phyloP scores from a whole-genome alignment of 116 monocot genomes.

The Papilionanthe hybrid region DNA sequence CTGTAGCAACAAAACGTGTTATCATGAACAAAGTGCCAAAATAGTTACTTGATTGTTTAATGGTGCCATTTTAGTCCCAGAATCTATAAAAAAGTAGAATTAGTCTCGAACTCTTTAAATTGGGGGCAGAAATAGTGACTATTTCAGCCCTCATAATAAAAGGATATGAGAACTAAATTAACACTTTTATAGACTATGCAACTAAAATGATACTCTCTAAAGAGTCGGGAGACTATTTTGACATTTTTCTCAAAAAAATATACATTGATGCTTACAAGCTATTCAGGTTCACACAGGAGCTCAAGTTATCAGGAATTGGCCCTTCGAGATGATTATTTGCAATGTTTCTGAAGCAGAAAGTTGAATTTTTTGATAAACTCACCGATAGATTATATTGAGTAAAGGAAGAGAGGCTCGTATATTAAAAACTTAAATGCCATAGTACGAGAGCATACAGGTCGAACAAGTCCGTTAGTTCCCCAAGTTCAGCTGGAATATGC shows the following conservation, averaged over 20 bases:
- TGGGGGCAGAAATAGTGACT: no score
- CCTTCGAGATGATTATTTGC: slow-evolving; percentile 93
- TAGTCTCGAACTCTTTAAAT: no score
- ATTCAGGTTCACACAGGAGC: slow-evolving; percentile 83
- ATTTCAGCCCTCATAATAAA: no score
- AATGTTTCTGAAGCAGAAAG: slow-evolving; percentile 58
- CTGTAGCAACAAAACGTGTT: slow-evolving; percentile 13
- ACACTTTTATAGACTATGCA: no score
- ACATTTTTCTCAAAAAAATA: not conserved
- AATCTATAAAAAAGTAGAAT: no score
- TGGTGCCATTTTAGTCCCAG: no score
- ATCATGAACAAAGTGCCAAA: no score
- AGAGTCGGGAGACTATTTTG: no score
- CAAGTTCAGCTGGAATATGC: slow-evolving; percentile 78
- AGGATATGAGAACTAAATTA: no score
- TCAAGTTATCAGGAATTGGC: slow-evolving; percentile 80
- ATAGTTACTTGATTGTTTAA: no score
- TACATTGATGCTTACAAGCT: slow-evolving; percentile 56
- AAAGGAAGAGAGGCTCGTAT: not conserved
- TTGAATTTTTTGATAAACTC: not conserved
- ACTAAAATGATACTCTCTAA: no score
- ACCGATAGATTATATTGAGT: not conserved
- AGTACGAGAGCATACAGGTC: slow-evolving; percentile 49
- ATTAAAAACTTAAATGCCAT: not conserved
- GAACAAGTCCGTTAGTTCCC: slow-evolving; percentile 71